These are phyloP conservation scores for Ascochyta viciae-villosae DNA, from an alignment of 2,329 filamentous ascomycete species.

Conservation along the genomic window DNA sequence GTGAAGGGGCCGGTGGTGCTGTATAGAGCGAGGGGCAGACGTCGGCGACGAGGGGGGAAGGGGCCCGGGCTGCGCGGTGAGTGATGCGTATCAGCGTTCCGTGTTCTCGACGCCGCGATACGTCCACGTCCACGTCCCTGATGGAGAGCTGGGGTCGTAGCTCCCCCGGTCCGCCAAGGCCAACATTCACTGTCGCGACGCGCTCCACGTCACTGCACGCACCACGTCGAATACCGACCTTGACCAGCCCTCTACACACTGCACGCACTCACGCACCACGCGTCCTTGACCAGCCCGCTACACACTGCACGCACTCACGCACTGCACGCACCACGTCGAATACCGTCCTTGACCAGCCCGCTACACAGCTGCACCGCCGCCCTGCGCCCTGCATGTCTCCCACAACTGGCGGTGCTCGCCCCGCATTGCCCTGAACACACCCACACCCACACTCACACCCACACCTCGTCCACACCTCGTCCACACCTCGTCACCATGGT, in stretches of 20 bases:
- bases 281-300: no score
- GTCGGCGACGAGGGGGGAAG: constrained; percentile 10
- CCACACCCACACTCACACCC: background rate
- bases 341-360: no score
- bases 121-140: background rate
- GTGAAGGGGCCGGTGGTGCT: background rate
- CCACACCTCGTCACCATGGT: constrained; percentile 6
- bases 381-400: constrained; percentile 8
- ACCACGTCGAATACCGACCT: background rate
- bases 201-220: constrained; percentile 13
- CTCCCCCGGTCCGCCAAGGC: constrained; percentile 27
- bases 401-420: constrained; percentile 2
- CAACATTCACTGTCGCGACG: constrained; percentile 12
- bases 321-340: constrained; percentile 1
- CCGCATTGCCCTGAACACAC: background rate
- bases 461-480: no score
- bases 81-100: constrained; percentile 23
- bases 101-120: constrained; percentile 14
- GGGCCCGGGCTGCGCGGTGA: constrained; percentile 11
- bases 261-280: background rate
- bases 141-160: constrained; percentile 27
- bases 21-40: constrained; percentile 6
- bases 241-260: no score
- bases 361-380: no score
- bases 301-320: background rate